Conservation (phyloP, 257 asterid species). For the Haberlea rhodopensis region DNA sequence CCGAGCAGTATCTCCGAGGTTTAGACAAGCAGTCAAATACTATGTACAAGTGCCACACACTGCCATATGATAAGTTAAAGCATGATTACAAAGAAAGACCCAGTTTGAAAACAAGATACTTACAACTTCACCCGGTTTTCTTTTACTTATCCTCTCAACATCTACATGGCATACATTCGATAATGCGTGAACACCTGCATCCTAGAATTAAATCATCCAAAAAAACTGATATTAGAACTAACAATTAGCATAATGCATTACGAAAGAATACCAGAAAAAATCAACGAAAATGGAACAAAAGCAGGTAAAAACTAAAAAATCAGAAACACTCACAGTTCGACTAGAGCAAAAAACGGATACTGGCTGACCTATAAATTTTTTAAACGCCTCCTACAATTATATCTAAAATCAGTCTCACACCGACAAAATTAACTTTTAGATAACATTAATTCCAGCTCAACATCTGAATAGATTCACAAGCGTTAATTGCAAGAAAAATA, state of each 20-base stretch:
- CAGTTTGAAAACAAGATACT: constrained; percentile 13
- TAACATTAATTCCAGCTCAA: neutral
- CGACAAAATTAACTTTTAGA: neutral
- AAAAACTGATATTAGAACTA: neutral
- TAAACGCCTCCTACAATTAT: constrained; percentile 61
- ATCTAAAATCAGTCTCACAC: neutral
- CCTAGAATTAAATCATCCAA: constrained; percentile 41
- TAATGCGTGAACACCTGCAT: constrained; percentile 92
- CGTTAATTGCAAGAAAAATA: neutral
- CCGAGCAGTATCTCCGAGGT: neutral
- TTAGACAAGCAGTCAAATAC: too few species aligned
- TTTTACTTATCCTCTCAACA: constrained; percentile 89
- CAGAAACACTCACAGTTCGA: constrained; percentile 70
- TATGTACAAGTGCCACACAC: too few species aligned
- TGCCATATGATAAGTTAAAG: constrained; percentile 1
- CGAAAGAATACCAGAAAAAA: neutral
- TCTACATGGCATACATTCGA: constrained; percentile 94
- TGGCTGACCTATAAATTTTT: constrained; percentile 75
- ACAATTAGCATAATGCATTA: neutral
- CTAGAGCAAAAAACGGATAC: constrained; percentile 84
- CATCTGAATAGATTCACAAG: neutral
- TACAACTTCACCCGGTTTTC: constrained; percentile 92
- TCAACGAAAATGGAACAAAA: neutral
- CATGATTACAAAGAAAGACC: neutral
- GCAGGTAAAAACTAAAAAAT: neutral